phyloP scores from a whole-genome alignment of 2,329 filamentous ascomycete species.

The Gaeumannomyces sp. region DNA sequence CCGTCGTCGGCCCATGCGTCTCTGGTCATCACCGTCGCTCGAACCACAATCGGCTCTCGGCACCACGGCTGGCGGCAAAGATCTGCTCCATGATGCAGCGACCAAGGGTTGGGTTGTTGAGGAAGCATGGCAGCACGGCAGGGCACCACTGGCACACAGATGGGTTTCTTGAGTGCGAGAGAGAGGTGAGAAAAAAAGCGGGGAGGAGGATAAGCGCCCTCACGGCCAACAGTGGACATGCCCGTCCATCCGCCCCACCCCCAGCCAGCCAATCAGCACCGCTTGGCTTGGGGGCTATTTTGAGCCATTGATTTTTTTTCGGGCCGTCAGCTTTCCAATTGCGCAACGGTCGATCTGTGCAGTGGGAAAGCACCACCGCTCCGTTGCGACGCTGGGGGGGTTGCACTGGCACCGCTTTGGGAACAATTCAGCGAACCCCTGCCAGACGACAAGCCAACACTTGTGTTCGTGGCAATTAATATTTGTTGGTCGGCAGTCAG shows the following conservation, averaged over 20 bases:
- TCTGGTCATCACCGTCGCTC: background rate
- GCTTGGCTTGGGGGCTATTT: conserved; percentile 5
- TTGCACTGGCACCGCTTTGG: conserved; percentile 4
- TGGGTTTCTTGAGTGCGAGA: too few relatives aligned
- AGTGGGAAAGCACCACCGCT: too few relatives aligned
- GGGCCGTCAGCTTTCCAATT: too few relatives aligned
- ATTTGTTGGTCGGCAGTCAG: too few relatives aligned
- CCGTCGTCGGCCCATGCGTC: too few relatives aligned
- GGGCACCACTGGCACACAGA: too few relatives aligned
- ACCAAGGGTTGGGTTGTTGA: background rate
- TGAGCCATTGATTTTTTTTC: background rate
- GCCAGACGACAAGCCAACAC: too few relatives aligned
- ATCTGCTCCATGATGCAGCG: background rate
- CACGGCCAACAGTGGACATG: too few relatives aligned
- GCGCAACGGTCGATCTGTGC: too few relatives aligned
- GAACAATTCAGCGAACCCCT: background rate
- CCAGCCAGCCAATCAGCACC: background rate
- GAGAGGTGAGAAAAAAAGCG: too few relatives aligned
- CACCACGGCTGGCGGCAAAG: background rate
- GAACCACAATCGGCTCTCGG: background rate
- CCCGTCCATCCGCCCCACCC: background rate
- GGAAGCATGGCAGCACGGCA: too few relatives aligned
- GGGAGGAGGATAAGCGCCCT: background rate
- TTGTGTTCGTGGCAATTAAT: background rate
- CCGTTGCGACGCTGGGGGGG: too few relatives aligned